Evolutionary conservation across 2,329 filamentous ascomycete genomes (phyloP).

Genomic region (Sporothrix pseudoabietina): DNA sequence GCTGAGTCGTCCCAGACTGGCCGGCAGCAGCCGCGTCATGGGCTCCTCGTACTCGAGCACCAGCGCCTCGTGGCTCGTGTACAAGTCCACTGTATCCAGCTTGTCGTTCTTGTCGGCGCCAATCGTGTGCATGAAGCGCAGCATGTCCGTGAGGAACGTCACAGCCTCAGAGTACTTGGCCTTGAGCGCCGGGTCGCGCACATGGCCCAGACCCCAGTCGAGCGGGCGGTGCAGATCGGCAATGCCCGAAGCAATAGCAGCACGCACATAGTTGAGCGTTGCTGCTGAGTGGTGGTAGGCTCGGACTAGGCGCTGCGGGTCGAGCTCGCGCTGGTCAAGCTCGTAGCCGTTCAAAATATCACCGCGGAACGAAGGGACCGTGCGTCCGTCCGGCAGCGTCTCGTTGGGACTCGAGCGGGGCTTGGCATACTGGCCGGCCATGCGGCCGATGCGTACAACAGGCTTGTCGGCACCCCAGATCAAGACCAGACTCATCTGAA

Average conservation of each 20-base stretch:
- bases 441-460: conserved; percentile 90
- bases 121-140: conserved; percentile 92
- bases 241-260: conserved; percentile 80
- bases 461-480: conserved; percentile 83
- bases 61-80: conserved; percentile 92
- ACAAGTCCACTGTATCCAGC: conserved; percentile 90
- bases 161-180: conserved; percentile 85
- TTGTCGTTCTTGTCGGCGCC: conserved; percentile 83
- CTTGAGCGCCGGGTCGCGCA: conserved; percentile 79
- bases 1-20: conserved; percentile 38
- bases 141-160: conserved; percentile 80
- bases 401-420: conserved; percentile 88
- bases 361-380: conserved; percentile 87
- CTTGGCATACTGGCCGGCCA: conserved; percentile 98
- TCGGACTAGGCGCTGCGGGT: conserved; percentile 80
- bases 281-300: conserved; percentile 96
- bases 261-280: conserved; percentile 89
- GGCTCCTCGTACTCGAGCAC: conserved; percentile 92
- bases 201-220: conserved; percentile 93
- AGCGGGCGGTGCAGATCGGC: conserved; percentile 91
- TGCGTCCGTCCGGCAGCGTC: conserved; percentile 68
- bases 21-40: conserved; percentile 64
- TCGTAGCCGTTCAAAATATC: conserved; percentile 93
- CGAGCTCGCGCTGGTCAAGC: conserved; percentile 72
- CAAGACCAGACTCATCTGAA: conserved; percentile 95